Percentiles rank a stretch among this genome's conserved stretches.
Conservation (phyloP, 2,329 filamentous ascomycete genomes). For the Alternaria atra region DNA sequence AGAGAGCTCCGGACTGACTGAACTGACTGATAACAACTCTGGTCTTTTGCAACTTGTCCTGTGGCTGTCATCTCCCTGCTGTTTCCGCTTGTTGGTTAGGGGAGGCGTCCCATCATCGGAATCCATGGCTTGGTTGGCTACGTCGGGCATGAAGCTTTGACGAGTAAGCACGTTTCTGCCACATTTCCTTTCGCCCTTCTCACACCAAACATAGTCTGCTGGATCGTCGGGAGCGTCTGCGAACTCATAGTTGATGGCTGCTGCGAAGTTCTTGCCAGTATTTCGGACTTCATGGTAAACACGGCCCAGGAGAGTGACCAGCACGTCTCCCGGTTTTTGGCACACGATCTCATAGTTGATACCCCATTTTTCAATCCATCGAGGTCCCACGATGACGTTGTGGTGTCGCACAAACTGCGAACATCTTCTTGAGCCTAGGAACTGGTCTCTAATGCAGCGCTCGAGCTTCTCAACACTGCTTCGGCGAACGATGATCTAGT, state of each 20-base stretch:
- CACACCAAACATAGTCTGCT: slow-evolving; percentile 13
- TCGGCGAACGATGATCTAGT: slow-evolving; percentile 19
- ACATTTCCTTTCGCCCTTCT: slow-evolving; percentile 1
- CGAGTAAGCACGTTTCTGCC: slow-evolving; percentile 10
- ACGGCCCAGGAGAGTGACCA: slow-evolving; percentile 14
- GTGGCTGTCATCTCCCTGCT: not conserved
- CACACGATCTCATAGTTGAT: slow-evolving; percentile 15
- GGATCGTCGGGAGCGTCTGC: slow-evolving; percentile 10
- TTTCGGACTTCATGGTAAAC: slow-evolving; percentile 20
- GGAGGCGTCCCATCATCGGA: not conserved
- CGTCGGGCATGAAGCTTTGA: slow-evolving; percentile 10
- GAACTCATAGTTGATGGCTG: slow-evolving; percentile 22
- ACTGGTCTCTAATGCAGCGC: slow-evolving; percentile 6
- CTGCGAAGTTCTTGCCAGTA: slow-evolving; percentile 12
- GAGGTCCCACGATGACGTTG: slow-evolving; percentile 12
- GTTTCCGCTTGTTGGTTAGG: slow-evolving; percentile 2
- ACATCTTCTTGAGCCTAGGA: slow-evolving; percentile 3
- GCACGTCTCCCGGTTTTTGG: slow-evolving; percentile 11
- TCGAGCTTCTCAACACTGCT: slow-evolving; percentile 12
- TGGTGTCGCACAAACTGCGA: slow-evolving; percentile 19
- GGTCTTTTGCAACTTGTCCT: too few species aligned
- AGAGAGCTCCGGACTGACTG: too few species aligned
- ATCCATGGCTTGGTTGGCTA: not conserved
- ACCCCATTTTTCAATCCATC: slow-evolving; percentile 8
- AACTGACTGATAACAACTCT: too few species aligned